phyloP scores from a whole-genome alignment of 371 early-diverging fungal species.

The Actinomortierella wolfii region DNA sequence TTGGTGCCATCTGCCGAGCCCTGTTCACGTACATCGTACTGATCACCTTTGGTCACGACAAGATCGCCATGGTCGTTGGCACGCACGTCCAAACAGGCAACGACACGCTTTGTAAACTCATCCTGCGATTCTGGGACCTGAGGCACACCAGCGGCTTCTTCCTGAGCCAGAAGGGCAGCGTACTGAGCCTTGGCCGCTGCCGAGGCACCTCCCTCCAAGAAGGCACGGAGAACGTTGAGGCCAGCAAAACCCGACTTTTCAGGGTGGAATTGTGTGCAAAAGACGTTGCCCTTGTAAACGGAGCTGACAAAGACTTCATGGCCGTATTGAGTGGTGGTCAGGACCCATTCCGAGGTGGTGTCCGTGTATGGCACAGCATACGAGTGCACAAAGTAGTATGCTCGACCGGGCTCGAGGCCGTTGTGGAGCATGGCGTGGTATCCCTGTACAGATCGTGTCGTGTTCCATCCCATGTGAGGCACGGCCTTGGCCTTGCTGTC shows the following conservation, averaged over 20 bases:
- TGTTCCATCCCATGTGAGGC: slow-evolving; percentile 99
- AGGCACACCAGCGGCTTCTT: no score
- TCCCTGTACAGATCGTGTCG: slow-evolving; percentile 48
- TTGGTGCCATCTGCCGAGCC: slow-evolving; percentile 42
- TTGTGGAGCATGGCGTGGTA: slow-evolving; percentile 24
- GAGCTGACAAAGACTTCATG: slow-evolving; percentile 86
- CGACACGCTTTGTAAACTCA: slow-evolving; percentile 85
- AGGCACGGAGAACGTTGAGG: slow-evolving; percentile 77
- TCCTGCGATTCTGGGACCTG: slow-evolving; percentile 49
- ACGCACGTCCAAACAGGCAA: slow-evolving; percentile 97
- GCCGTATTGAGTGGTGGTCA: slow-evolving; percentile 85
- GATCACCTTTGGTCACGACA: slow-evolving; percentile 98
- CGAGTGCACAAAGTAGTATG: slow-evolving; percentile 97
- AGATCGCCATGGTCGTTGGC: slow-evolving; percentile 95
- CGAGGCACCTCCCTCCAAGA: slow-evolving; percentile 60
- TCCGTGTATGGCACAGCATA: slow-evolving; percentile 78
- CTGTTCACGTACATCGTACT: slow-evolving; percentile 95
- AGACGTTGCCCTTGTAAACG: slow-evolving; percentile 83
- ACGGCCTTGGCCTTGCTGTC: slow-evolving; percentile 76
- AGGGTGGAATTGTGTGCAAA: slow-evolving; percentile 98
- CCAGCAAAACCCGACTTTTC: slow-evolving; percentile 96
- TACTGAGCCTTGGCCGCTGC: slow-evolving; percentile 13
- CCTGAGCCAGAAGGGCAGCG: slow-evolving; percentile 6
- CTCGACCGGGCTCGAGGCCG: slow-evolving; percentile 53
- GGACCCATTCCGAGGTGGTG: slow-evolving; percentile 62